phyloP scores from a whole-genome alignment of 2,329 filamentous ascomycete genomes.

The Colletotrichum musae region DNA sequence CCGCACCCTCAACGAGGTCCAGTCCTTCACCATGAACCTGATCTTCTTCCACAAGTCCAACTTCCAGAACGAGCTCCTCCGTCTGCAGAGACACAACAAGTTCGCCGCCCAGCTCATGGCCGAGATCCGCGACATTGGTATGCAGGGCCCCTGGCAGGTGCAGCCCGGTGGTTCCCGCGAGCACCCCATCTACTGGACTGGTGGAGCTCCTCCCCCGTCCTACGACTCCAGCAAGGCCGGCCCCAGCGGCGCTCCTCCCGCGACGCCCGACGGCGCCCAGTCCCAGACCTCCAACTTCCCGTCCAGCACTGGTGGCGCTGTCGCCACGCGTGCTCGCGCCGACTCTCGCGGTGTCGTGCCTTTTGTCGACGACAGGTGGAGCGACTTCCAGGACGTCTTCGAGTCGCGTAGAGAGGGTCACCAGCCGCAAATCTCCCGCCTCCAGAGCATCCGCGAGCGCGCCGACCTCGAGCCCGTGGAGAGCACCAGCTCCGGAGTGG shows the following conservation, averaged over 20 bases:
- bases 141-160: constrained; percentile 78
- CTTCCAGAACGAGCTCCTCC: constrained; percentile 94
- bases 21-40: constrained; percentile 89
- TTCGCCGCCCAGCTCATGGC: constrained; percentile 94
- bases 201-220: constrained; percentile 52
- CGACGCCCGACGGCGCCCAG: constrained; percentile 20
- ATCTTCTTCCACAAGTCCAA: constrained; percentile 99
- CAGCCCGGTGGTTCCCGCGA: constrained; percentile 79
- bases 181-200: constrained; percentile 73
- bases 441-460: constrained; percentile 41
- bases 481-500: constrained; percentile 23
- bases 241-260: constrained; percentile 40
- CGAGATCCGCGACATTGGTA: constrained; percentile 85
- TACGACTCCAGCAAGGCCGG: constrained; percentile 48
- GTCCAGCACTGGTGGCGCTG: constrained; percentile 48
- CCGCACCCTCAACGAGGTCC: constrained; percentile 83
- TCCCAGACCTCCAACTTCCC: constrained; percentile 45
- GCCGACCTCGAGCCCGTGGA: constrained; percentile 20
- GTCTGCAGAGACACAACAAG: constrained; percentile 91
- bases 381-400: constrained; percentile 63
- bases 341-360: constrained; percentile 41
- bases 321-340: constrained; percentile 41
- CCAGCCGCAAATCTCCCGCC: constrained; percentile 46
- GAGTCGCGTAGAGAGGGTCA: constrained; percentile 56
- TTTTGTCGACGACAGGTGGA: constrained; percentile 50